Evolutionary conservation across 2,329 filamentous ascomycete species (phyloP).

Genomic region (Pseudogymnoascus sp.): DNA sequence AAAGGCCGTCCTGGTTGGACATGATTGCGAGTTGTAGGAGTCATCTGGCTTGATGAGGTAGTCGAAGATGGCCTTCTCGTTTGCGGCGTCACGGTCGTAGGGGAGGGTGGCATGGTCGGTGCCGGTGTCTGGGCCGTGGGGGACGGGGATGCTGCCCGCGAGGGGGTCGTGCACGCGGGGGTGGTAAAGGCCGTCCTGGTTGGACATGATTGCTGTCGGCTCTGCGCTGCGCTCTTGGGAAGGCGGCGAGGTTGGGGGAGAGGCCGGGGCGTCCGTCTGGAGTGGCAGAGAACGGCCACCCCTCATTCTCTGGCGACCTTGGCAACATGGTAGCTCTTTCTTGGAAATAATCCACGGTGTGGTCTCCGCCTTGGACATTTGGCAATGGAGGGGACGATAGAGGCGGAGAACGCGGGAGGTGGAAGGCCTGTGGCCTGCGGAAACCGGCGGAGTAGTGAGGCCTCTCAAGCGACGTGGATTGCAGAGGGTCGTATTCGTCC

Average conservation of each 20-base stretch:
- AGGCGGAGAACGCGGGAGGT: slow-evolving; percentile 23
- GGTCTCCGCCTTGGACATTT: neutral
- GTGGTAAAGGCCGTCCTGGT: slow-evolving; percentile 17
- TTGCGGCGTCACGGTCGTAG: slow-evolving; percentile 13
- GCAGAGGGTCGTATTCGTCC: slow-evolving; percentile 36
- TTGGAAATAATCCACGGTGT: neutral
- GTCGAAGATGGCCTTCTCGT: slow-evolving; percentile 60
- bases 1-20: slow-evolving; percentile 14
- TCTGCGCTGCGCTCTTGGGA: too few species aligned
- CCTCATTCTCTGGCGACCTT: slow-evolving; percentile 1
- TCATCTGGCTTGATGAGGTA: slow-evolving; percentile 81
- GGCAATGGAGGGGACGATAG: slow-evolving; percentile 28
- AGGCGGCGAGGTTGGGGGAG: too few species aligned
- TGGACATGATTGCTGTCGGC: too few species aligned
- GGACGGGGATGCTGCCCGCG: slow-evolving; percentile 21
- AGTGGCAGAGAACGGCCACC: neutral
- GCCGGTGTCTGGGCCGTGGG: slow-evolving; percentile 28
- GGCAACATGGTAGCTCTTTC: neutral
- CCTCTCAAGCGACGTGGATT: slow-evolving; percentile 33
- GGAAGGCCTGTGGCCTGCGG: slow-evolving; percentile 39
- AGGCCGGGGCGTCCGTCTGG: too few species aligned
- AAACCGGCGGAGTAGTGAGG: slow-evolving; percentile 41
- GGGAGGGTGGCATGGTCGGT: slow-evolving; percentile 20
- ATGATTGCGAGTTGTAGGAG: slow-evolving; percentile 35
- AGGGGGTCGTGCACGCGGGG: slow-evolving; percentile 24